Conservation (phyloP, 495 filamentous ascomycete genomes). For the Cercophora samala region DNA sequence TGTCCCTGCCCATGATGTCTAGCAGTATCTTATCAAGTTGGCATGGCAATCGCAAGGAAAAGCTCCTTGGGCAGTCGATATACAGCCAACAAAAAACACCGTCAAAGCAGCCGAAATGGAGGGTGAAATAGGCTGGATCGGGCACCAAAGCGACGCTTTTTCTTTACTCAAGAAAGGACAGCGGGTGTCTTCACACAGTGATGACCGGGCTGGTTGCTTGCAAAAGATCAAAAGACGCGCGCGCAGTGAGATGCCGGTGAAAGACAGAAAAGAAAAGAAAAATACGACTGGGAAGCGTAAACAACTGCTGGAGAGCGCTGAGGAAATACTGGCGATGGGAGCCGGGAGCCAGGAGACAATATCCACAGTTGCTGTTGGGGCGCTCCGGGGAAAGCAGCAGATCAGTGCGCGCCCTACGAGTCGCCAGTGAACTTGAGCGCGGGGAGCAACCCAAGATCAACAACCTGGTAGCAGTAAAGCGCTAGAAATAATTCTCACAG, state of each 20-base stretch:
- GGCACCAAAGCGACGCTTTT: not conserved
- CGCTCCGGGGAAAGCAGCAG: not conserved
- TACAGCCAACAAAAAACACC: not conserved
- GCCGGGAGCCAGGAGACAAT: not conserved
- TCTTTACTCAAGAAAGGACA: not conserved
- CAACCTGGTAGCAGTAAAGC: not conserved
- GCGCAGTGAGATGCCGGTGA: not conserved
- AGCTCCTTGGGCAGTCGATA: not conserved
- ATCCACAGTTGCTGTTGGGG: not conserved
- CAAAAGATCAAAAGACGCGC: not conserved
- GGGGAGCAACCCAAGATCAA: not conserved
- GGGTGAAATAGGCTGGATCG: conserved; percentile 4
- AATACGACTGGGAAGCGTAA: not conserved
- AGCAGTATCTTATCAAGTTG: not conserved
- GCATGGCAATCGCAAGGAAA: not conserved
- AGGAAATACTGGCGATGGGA: not conserved
- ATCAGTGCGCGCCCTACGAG: not conserved
- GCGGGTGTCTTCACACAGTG: not conserved
- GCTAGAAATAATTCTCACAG: not conserved
- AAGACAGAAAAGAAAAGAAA: not conserved
- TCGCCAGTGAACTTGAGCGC: not conserved
- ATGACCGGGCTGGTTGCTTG: not conserved
- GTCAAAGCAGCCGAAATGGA: not conserved
- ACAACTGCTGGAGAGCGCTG: not conserved
- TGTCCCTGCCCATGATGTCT: conserved; percentile 33